A percentile compares a stretch with the other conserved stretches of the same genome.
These are phyloP conservation scores for Comarum palustre DNA, from an alignment of 306 rosid species.

Conservation along the genomic window DNA sequence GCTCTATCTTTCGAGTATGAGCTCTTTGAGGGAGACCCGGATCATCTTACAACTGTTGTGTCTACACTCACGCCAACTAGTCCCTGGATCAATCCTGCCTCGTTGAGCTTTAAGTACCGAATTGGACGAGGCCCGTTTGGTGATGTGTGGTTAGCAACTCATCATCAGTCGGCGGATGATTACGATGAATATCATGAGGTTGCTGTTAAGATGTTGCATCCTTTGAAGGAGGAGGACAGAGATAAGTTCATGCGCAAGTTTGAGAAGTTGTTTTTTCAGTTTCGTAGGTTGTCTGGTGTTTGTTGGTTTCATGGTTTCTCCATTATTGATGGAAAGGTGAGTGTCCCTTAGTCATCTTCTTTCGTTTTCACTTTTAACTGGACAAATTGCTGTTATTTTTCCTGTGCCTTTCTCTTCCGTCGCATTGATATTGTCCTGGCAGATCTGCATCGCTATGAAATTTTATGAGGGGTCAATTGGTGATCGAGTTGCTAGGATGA, in stretches of 20 bases:
- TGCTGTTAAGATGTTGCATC: slow-evolving; percentile 67
- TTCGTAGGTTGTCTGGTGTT: slow-evolving; percentile 42
- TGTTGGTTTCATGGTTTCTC: slow-evolving; percentile 72
- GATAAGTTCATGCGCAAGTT: slow-evolving; percentile 44
- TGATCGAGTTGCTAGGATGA: slow-evolving; percentile 69
- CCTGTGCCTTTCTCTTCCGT: neutral
- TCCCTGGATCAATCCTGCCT: slow-evolving; percentile 71
- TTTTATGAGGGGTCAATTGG: slow-evolving; percentile 75
- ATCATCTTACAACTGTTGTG: slow-evolving; percentile 42
- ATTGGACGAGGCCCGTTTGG: slow-evolving; percentile 85
- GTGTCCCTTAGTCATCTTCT: slow-evolving; percentile 2
- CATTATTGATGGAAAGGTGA: slow-evolving; percentile 61
- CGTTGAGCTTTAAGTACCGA: slow-evolving; percentile 69
- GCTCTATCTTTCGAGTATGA: slow-evolving; percentile 53
- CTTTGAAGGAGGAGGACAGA: slow-evolving; percentile 54
- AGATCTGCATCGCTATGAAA: slow-evolving; percentile 80
- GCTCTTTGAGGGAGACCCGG: slow-evolving; percentile 54
- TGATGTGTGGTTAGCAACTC: slow-evolving; percentile 84
- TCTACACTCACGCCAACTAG: slow-evolving; percentile 34
- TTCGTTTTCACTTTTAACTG: neutral
- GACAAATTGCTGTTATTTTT: neutral
- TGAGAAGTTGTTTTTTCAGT: slow-evolving; percentile 44
- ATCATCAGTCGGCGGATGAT: slow-evolving; percentile 74
- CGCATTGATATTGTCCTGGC: slow-evolving; percentile 11
- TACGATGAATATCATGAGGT: slow-evolving; percentile 75